A percentile compares a stretch with the other conserved stretches of the same genome.
These are phyloP conservation scores for Guyanaporus albipodus DNA, from an alignment of 768 basidiomycete genomes.

Conservation along the genomic window DNA sequence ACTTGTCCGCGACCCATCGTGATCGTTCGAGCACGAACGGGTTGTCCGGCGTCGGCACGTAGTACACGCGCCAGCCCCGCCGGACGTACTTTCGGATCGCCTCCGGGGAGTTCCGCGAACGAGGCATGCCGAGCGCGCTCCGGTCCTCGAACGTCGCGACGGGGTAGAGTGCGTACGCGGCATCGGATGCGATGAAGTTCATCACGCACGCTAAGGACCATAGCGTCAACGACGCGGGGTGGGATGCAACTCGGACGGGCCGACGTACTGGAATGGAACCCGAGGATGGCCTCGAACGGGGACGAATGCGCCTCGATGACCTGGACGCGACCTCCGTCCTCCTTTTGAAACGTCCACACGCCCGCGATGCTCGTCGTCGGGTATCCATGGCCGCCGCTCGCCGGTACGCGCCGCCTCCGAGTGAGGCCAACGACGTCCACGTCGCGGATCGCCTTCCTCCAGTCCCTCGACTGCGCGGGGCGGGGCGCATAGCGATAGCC, in stretches of 20 bases:
- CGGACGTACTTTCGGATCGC: slow-evolving; percentile 33
- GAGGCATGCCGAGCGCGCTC: slow-evolving; percentile 20
- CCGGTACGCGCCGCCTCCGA: too few relatives aligned
- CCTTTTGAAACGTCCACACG: slow-evolving; percentile 27
- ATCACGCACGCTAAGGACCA: slow-evolving; percentile 9
- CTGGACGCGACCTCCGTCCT: slow-evolving; percentile 28
- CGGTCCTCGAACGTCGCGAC: slow-evolving; percentile 37
- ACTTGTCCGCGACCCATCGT: slow-evolving; percentile 32
- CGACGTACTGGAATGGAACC: slow-evolving; percentile 47
- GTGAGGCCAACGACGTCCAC: too few relatives aligned
- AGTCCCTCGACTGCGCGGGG: slow-evolving; percentile 14
- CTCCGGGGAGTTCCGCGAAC: background rate
- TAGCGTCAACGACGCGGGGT: slow-evolving; percentile 9
- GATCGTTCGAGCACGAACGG: slow-evolving; percentile 13
- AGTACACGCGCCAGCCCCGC: slow-evolving; percentile 33
- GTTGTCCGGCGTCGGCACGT: slow-evolving; percentile 3
- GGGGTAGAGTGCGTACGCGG: slow-evolving; percentile 43
- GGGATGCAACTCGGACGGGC: background rate
- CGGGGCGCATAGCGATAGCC: slow-evolving; percentile 31
- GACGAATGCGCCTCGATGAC: slow-evolving; percentile 31
- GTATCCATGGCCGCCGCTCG: background rate
- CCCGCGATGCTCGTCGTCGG: slow-evolving; percentile 3
- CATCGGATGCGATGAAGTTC: slow-evolving; percentile 40
- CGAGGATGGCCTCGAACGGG: slow-evolving; percentile 34
- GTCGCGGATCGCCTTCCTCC: slow-evolving; percentile 11